Base-by-base conservation (phyloP, 257 asterid genomes). In the Phtheirospermum japonicum region DNA sequence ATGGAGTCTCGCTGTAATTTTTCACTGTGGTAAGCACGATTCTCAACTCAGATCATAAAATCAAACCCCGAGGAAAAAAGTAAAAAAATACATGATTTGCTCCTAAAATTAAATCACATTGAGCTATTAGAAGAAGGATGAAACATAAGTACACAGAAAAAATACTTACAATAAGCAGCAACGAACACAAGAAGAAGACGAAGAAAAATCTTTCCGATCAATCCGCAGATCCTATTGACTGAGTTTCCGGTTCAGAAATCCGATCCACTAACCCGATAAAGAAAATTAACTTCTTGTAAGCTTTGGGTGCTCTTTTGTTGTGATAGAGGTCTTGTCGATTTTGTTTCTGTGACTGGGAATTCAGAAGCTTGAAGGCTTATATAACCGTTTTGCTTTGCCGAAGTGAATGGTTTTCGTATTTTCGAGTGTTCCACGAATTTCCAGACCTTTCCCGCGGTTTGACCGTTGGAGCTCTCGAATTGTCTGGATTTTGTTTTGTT, bases 391-490 rank as follows among this genome's bases (percentile, higher is more conserved):
- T 12, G 17, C 30, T 7, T 8, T 19, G 5, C 1, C 5, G 10
- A 23, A 61, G 17, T 1, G 28, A 23, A 30, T 16, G 46, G 69
- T 23, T 30, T 42, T 10, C 62, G 19, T 26, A 30, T 19, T 34
- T 26, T 69, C 9, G 59, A 11, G 3, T 17, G 46, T 71, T 81
- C 94, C 65, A 76, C 76, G 28, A 70, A 20, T 32, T 81, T 87
- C 96, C 71, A 83, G 96, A 88, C 55, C 67, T 61, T 82, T 85
- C 92, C 75, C 79, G 89, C 83, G 71, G 51, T 46, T 60, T 33
- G 66, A 64, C 59, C 72, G 43, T 10, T 23, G 28, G 28, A 23
- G 45, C 14, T 3, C 67, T 56, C 72, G 80, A 77, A 69, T 36
- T 43, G 61, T 80, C 80, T 71, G 9, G 86, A 55, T 9, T n/a